Evolutionary conservation across 2,329 filamentous ascomycete species (phyloP).

Genomic region (Diaporthe destruens): DNA sequence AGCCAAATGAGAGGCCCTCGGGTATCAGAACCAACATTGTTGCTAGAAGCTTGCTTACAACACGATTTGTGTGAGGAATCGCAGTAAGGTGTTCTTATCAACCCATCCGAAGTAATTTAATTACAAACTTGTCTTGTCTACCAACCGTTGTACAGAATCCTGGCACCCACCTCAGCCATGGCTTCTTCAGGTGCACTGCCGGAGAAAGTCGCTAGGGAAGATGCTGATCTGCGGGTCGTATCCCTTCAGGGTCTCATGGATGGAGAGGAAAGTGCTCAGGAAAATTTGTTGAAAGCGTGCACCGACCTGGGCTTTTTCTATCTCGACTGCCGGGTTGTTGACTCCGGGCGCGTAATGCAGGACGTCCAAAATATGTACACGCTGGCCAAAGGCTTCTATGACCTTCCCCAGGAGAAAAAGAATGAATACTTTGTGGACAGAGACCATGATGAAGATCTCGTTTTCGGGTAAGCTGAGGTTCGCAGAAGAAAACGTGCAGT

Average conservation of each 20-base stretch:
- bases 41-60: background rate
- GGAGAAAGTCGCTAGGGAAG: conserved; percentile 7
- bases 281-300: conserved; percentile 15
- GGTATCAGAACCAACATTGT: background rate
- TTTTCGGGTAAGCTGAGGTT: background rate
- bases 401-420: conserved; percentile 8
- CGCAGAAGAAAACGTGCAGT: background rate
- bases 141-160: background rate
- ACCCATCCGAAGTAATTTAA: too few species aligned
- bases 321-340: conserved; percentile 19
- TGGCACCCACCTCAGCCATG: background rate
- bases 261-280: background rate
- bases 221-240: conserved; percentile 1
- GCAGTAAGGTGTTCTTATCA: background rate
- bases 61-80: background rate
- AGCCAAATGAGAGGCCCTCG: background rate
- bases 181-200: background rate
- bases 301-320: conserved; percentile 26
- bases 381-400: background rate
- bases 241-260: conserved; percentile 11
- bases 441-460: conserved; percentile 19
- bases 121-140: background rate
- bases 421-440: conserved; percentile 11
- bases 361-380: conserved; percentile 21
- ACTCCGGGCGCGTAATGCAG: background rate